Evolutionary conservation across 768 basidiomycete species (phyloP).

Genomic region (Termitomyces sp.): DNA sequence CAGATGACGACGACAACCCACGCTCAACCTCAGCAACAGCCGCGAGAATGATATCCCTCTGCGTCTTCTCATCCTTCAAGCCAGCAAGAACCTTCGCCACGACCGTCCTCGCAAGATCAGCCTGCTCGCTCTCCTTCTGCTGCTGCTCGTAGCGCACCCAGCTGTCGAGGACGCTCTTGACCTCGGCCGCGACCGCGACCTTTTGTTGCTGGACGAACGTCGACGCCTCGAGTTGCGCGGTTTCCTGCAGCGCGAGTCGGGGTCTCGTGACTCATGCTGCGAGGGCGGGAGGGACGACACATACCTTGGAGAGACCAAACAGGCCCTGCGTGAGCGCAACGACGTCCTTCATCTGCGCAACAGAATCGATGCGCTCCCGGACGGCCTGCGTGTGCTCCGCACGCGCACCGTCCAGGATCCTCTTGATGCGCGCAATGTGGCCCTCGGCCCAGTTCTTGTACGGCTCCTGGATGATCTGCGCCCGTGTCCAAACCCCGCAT

Average conservation of each 20-base stretch:
- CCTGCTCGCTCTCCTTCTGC: slow-evolving; percentile 93
- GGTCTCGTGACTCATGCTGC: too few relatives aligned
- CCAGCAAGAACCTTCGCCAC: slow-evolving; percentile 82
- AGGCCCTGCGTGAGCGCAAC: slow-evolving; percentile 85
- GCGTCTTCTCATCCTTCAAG: slow-evolving; percentile 83
- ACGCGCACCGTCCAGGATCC: slow-evolving; percentile 75
- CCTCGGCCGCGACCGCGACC: slow-evolving; percentile 77
- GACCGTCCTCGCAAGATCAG: slow-evolving; percentile 81
- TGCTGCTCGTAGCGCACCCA: slow-evolving; percentile 99
- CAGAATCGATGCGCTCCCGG: slow-evolving; percentile 85
- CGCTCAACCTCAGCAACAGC: slow-evolving; percentile 91
- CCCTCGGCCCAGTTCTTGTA: slow-evolving; percentile 91
- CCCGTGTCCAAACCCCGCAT: too few relatives aligned
- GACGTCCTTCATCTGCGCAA: slow-evolving; percentile 94
- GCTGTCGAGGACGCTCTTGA: slow-evolving; percentile 93
- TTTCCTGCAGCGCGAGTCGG: slow-evolving; percentile 78
- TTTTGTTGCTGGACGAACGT: slow-evolving; percentile 91
- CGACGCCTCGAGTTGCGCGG: slow-evolving; percentile 83
- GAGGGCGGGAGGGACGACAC: slow-evolving; percentile 8
- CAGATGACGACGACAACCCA: slow-evolving; percentile 50
- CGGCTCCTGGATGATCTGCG: slow-evolving; percentile 77
- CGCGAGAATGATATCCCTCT: slow-evolving; percentile 72
- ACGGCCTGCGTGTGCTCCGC: slow-evolving; percentile 91
- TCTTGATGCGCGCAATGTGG: slow-evolving; percentile 80
- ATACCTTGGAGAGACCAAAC: slow-evolving; percentile 87